Evolutionary conservation across 495 filamentous ascomycete species (phyloP).

Genomic region (Immersiella caudata): DNA sequence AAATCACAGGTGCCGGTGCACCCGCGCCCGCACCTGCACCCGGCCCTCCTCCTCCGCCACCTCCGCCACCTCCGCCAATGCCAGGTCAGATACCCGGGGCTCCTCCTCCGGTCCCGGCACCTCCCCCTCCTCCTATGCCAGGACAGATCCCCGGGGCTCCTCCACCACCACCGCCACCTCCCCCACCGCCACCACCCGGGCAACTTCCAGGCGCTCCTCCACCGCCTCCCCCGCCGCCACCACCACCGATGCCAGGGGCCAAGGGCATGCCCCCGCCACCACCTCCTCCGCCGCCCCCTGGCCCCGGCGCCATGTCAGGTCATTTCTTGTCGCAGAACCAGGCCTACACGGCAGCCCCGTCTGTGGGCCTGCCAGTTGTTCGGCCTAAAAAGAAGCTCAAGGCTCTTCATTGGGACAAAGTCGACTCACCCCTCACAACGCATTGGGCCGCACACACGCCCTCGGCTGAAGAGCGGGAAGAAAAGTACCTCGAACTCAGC

Average conservation of each 20-base stretch:
- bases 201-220: slow-evolving; percentile 55
- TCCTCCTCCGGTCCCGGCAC: slow-evolving; percentile 39
- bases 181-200: slow-evolving; percentile 52
- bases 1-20: slow-evolving; percentile 40
- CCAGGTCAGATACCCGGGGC: slow-evolving; percentile 40
- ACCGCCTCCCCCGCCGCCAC: slow-evolving; percentile 55
- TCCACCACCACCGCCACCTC: slow-evolving; percentile 49
- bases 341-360: slow-evolving; percentile 34
- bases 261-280: slow-evolving; percentile 44
- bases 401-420: slow-evolving; percentile 98
- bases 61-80: slow-evolving; percentile 51
- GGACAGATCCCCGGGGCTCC: slow-evolving; percentile 51
- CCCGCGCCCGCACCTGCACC: slow-evolving; percentile 31
- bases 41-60: slow-evolving; percentile 38
- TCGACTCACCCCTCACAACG: slow-evolving; percentile 89
- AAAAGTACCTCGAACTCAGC: slow-evolving; percentile 90
- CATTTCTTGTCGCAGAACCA: slow-evolving; percentile 56
- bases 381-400: slow-evolving; percentile 99
- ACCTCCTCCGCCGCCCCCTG: slow-evolving; percentile 56
- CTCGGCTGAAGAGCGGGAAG: slow-evolving; percentile 81
- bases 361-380: slow-evolving; percentile 68
- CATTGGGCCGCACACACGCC: slow-evolving; percentile 91
- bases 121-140: slow-evolving; percentile 48
- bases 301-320: slow-evolving; percentile 60
- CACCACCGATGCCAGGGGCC: slow-evolving; percentile 44